Percentiles rank a stretch among this genome's conserved stretches.
Conservation (phyloP, 768 basidiomycete genomes). For the Auricularia cornea region DNA sequence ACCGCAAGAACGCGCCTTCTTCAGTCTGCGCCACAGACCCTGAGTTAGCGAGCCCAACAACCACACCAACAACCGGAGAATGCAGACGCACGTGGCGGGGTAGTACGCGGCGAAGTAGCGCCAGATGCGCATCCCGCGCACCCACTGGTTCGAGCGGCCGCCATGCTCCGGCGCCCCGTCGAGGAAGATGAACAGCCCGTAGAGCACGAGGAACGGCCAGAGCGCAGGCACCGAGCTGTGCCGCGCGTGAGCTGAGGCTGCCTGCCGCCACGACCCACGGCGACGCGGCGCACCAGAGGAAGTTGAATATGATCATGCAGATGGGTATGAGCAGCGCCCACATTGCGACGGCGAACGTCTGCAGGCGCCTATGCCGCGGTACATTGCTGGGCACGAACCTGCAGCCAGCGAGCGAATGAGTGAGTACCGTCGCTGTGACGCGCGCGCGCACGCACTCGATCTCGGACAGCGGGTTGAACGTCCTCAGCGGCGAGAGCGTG, state of each 20-base stretch:
- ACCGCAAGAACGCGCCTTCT: constrained; percentile 29
- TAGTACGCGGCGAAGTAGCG: constrained; percentile 89
- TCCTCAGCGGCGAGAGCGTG: background rate
- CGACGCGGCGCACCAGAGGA: constrained; percentile 62
- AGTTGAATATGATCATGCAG: constrained; percentile 55
- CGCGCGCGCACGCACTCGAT: constrained; percentile 2
- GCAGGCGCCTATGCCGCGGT: constrained; percentile 76
- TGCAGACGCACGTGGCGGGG: constrained; percentile 63
- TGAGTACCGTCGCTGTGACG: too few relatives aligned
- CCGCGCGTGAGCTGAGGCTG: background rate
- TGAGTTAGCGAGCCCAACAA: background rate
- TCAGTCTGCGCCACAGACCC: constrained; percentile 18
- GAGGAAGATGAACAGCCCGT: constrained; percentile 71
- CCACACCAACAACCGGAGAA: background rate
- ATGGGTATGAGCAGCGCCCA: constrained; percentile 81
- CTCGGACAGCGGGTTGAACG: constrained; percentile 2
- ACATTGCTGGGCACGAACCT: constrained; percentile 79
- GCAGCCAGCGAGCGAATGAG: background rate
- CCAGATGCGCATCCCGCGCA: constrained; percentile 66
- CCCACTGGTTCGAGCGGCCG: constrained; percentile 65
- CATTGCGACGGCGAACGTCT: constrained; percentile 80
- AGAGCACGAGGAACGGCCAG: constrained; percentile 77
- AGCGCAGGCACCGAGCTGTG: constrained; percentile 76
- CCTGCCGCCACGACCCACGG: background rate
- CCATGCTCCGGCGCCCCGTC: constrained; percentile 72